Evolutionary conservation across 164 flowering plant species (phyloP).

Genomic region (Akebia trifoliata): DNA sequence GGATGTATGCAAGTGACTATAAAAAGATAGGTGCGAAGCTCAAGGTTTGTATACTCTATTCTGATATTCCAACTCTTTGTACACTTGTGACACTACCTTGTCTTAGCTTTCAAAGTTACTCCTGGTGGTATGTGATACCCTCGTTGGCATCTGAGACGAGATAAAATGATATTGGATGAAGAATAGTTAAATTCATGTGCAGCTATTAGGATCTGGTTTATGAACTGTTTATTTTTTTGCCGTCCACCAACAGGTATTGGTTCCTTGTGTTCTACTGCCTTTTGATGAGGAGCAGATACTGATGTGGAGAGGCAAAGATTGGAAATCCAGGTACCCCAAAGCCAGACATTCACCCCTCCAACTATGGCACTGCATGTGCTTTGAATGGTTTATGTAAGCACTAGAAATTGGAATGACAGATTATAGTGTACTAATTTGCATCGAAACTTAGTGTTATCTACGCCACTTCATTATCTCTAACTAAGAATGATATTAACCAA

Average conservation of each 20-base stretch:
- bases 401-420: neutral
- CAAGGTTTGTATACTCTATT: conserved; percentile 46
- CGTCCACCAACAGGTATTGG: conserved; percentile 63
- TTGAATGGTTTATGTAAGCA: conserved; percentile 37
- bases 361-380: conserved; percentile 10
- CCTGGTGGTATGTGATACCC: neutral
- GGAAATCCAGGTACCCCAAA: conserved; percentile 67
- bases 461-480: no score
- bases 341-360: conserved; percentile 14
- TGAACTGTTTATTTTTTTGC: conserved; percentile 3
- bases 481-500: neutral
- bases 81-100: neutral
- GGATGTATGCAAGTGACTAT: conserved; percentile 86
- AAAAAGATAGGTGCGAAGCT: conserved; percentile 93
- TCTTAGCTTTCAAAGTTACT: neutral
- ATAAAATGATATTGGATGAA: neutral
- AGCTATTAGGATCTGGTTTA: neutral
- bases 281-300: conserved; percentile 90
- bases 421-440: neutral
- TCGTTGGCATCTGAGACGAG: neutral
- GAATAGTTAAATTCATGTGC: no score
- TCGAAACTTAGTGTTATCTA: no score
- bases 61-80: neutral
- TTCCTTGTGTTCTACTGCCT: conserved; percentile 89
- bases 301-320: conserved; percentile 82